Evolutionary conservation across 208 protist genomes (phyloP), one percentile per base, ranked within the genome.

Genomic region (Spironucleus salmonicida): DNA sequence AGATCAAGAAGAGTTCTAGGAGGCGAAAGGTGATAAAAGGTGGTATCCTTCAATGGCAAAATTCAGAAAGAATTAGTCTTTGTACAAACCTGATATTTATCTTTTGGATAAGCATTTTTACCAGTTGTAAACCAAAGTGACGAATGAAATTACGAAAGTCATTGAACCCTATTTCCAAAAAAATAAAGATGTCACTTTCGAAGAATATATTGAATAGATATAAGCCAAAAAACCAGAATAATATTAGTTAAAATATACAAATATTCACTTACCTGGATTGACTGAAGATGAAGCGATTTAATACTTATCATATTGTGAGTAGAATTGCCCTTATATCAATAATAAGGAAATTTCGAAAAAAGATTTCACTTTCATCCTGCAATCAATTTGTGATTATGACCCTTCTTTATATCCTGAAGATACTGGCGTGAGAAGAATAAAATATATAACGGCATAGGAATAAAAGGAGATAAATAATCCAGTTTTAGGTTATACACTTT

Each of bases 11-110:
- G 61, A 34, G 19, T 39, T n/a, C 15, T 9, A n/a, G n/a, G 38
- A n/a, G 45, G 38, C 2, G 45, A n/a, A 35, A 49, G 45, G 45
- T 9, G 64, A 71, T 35, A 71, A 42, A 45, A n/a, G 64, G 15
- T 38, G 9, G 15, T 71, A 57, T n/a, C 64, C 64, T 32, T 45
- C 64, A 32, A 2, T 45, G 15, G 32, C 4, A n/a, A 40, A n/a
- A 32, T 38, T 71, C 30, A 71, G 38, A 49, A 35, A 42, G 38
- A 30, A 15, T 15, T 19, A 11, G 9, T 7, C 13, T 38, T n/a
- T 71, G n/a, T 71, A 45, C 64, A 71, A 42, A 71, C 30, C 64
- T 7, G 64, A 71, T n/a, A 45, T 71, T 42, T 38, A 71, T 15
- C 38, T 71, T 11, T 35, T 71, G 11, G 11, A 11, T n/a, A n/a